Base-by-base conservation (phyloP, 2,329 filamentous ascomycete species). In the Fusarium sambucinum region DNA sequence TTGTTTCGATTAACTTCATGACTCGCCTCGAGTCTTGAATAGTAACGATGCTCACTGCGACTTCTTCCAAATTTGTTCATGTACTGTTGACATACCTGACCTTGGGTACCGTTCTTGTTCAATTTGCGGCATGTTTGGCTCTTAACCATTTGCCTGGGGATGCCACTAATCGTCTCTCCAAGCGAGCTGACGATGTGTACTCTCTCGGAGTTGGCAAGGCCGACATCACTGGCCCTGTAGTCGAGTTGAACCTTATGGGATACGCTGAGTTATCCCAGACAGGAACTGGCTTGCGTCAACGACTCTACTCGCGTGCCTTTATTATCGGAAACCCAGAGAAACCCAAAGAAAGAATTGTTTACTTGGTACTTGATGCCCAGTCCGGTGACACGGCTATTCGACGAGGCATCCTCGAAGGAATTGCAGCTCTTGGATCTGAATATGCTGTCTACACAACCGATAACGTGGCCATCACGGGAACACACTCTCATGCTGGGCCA, bases 191-290 rank as follows among this genome's bases (percentile, higher is more conserved):
- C 0, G 42, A 59, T 8, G 8, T 46, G 1, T 61, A 62, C 19
- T 10, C 33, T 9, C 56, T 62, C 2, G 59, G 59, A 3, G 56
- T 55, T 7, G 59, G 56, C 16, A 62, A 62, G 1, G 59, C 59
- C 3, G 59, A 62, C 0, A 45, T 62, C 2, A 62, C 59, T 1
- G 59, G 59, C 0, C 59, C 59, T 25, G 59, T 62, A 2, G 59
- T 62, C 4, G 59, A 62, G 29, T 40, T 62, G 10, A 62, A 62
- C 9, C 33, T 62, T 2, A 62, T 62, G 59, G 59, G 59, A 3
- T 62, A 62, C 25, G 56, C 59, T 1, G 59, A 62, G 11, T 11
- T 61, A 0, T 38, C 32, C 0, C 59, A 62, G 16, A 16, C 25
- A 16, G 59, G 59, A n/a, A 62, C 56, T 0, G 59, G 59, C 2